Conservation (phyloP, 176 grass and related monocot species). For the Lolium perenne region DNA sequence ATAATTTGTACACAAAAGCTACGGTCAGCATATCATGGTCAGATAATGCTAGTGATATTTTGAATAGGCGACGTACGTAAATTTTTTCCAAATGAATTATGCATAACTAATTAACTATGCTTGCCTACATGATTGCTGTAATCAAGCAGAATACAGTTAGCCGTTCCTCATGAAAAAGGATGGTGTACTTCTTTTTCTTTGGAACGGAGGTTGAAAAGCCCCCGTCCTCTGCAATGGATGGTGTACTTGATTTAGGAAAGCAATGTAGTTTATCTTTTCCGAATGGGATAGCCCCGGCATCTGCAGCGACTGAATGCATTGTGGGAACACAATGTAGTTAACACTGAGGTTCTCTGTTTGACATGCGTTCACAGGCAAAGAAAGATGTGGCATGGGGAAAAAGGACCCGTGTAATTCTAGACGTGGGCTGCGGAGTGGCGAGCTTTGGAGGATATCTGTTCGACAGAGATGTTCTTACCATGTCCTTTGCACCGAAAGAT, state of each 20-base stretch:
- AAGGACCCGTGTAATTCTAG: conserved; percentile 60
- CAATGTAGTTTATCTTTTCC: too few relatives aligned
- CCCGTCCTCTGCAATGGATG: too few relatives aligned
- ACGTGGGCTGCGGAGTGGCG: conserved; percentile 91
- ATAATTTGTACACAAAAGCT: background rate
- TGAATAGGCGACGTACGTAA: background rate
- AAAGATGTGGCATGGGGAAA: conserved; percentile 82
- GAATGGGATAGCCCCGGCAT: too few relatives aligned
- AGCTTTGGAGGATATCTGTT: conserved; percentile 93
- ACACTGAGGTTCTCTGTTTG: conserved; percentile 8
- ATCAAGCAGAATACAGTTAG: too few relatives aligned
- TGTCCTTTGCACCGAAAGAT: conserved; percentile 94
- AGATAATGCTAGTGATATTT: background rate
- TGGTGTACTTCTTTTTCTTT: too few relatives aligned
- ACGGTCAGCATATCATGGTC: background rate
- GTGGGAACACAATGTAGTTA: background rate
- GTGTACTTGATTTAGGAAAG: too few relatives aligned
- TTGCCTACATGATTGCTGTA: too few relatives aligned
- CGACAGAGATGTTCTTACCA: conserved; percentile 77
- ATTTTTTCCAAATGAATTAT: background rate
- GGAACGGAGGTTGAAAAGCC: too few relatives aligned
- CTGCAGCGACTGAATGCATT: background rate
- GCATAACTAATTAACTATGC: background rate
- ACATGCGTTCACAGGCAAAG: conserved; percentile 55
- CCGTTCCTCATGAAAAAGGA: too few relatives aligned